A percentile compares a stretch with the other conserved stretches of the same genome.
phyloP scores from a whole-genome alignment of 208 protist genomes.

The Leishmania tarentolae region DNA sequence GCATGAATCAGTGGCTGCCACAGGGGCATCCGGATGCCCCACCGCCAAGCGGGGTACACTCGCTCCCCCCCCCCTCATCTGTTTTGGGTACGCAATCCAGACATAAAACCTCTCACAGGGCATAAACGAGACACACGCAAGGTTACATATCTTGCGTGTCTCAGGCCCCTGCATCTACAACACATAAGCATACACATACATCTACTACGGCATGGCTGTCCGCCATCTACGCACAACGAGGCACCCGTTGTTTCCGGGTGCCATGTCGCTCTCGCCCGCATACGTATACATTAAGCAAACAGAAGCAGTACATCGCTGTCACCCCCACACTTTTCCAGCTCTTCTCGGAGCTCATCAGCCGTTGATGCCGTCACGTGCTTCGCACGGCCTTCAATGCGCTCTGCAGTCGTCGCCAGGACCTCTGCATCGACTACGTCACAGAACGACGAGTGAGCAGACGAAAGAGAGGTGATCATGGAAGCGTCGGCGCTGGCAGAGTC shows the following conservation, averaged over 20 bases:
- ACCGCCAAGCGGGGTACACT: neutral
- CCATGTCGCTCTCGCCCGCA: neutral
- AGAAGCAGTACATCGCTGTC: conserved; percentile 42
- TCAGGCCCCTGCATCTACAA: neutral
- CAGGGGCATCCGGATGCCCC: neutral
- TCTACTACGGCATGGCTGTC: neutral
- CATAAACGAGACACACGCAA: neutral
- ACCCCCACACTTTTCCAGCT: conserved; percentile 31
- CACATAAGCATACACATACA: neutral
- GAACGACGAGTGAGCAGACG: neutral
- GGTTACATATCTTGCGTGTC: neutral
- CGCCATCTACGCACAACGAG: neutral
- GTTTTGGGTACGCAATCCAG: neutral
- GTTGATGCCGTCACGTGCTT: conserved; percentile 12
- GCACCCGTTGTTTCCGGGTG: too few species aligned
- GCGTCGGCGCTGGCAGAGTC: neutral
- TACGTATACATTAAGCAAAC: conserved; percentile 13
- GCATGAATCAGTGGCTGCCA: neutral
- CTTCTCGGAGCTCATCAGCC: conserved; percentile 24
- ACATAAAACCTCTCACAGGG: neutral
- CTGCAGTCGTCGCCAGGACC: neutral
- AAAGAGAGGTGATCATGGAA: neutral
- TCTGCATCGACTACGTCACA: neutral
- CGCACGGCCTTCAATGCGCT: conserved; percentile 16
- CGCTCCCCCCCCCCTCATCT: neutral